Percentiles rank a stretch among this genome's conserved stretches.
Evolutionary conservation across 75 land plant genomes (phyloP).

Genomic region (Selaginella tamariscina): DNA sequence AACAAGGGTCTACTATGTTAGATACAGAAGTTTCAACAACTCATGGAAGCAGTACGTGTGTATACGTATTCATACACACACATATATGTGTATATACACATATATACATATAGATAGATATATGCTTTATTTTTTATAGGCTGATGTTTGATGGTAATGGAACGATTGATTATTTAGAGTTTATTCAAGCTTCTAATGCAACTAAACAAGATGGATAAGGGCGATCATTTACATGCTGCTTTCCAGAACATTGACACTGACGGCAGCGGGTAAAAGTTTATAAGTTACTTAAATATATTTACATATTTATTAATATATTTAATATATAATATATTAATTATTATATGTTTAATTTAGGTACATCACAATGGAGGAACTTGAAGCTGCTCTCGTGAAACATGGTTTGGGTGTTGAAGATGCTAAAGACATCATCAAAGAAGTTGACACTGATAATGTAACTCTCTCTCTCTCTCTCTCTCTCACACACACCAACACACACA

Average conservation of each 20-base stretch:
- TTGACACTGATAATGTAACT: slow-evolving; percentile 69
- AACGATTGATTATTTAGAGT: background rate
- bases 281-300: too few relatives aligned
- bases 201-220: slow-evolving; percentile 8
- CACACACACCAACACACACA: too few relatives aligned
- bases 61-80: too few relatives aligned
- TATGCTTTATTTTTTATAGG: background rate
- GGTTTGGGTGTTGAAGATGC: slow-evolving; percentile 75
- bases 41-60: slow-evolving; percentile 51
- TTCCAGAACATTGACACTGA: background rate
- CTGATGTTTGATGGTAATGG: slow-evolving; percentile 11
- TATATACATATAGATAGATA: too few relatives aligned
- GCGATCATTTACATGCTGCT: background rate
- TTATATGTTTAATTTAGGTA: slow-evolving; percentile 25
- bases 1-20: slow-evolving; percentile 51
- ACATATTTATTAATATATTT: background rate
- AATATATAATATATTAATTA: too few relatives aligned
- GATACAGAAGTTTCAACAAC: slow-evolving; percentile 51
- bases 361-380: slow-evolving; percentile 70
- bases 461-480: background rate
- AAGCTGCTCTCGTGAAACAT: slow-evolving; percentile 57
- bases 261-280: background rate
- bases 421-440: slow-evolving; percentile 72
- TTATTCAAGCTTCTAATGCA: slow-evolving; percentile 7
- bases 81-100: too few relatives aligned